phyloP scores from a whole-genome alignment of 768 basidiomycete species.

The Xanthoconium stramineum region DNA sequence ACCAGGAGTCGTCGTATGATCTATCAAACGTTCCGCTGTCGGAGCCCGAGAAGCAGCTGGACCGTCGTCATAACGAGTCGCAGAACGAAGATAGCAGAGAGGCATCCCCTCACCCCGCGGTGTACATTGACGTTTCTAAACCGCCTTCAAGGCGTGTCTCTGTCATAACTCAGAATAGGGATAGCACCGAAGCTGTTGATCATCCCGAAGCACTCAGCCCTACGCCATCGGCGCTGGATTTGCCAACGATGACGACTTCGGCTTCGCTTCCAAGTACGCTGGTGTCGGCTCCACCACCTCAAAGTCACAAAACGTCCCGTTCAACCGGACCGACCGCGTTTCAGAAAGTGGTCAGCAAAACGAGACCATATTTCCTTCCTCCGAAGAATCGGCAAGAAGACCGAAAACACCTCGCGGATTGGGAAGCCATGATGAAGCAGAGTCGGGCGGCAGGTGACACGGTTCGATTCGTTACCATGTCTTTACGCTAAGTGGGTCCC shows the following conservation, averaged over 20 bases:
- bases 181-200: neutral
- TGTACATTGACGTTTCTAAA: constrained; percentile 45
- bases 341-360: constrained; percentile 80
- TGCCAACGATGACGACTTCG: constrained; percentile 27
- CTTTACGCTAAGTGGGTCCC: constrained; percentile 1
- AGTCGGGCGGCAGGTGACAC: constrained; percentile 67
- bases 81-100: constrained; percentile 4
- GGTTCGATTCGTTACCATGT: neutral
- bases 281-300: constrained; percentile 14
- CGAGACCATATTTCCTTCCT: constrained; percentile 80
- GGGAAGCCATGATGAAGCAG: constrained; percentile 85
- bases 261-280: constrained; percentile 27
- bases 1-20: constrained; percentile 12
- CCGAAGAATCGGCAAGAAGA: constrained; percentile 80
- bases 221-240: constrained; percentile 16
- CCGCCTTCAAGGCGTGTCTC: constrained; percentile 31
- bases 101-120: constrained; percentile 34
- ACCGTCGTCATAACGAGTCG: neutral
- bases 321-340: constrained; percentile 67
- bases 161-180: neutral
- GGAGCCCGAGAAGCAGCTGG: neutral
- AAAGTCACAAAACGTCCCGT: constrained; percentile 42
- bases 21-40: constrained; percentile 28
- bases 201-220: neutral
- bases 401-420: constrained; percentile 77